phyloP scores from a whole-genome alignment of 2,329 filamentous ascomycete species.

The Tolypocladium ovalisporum region DNA sequence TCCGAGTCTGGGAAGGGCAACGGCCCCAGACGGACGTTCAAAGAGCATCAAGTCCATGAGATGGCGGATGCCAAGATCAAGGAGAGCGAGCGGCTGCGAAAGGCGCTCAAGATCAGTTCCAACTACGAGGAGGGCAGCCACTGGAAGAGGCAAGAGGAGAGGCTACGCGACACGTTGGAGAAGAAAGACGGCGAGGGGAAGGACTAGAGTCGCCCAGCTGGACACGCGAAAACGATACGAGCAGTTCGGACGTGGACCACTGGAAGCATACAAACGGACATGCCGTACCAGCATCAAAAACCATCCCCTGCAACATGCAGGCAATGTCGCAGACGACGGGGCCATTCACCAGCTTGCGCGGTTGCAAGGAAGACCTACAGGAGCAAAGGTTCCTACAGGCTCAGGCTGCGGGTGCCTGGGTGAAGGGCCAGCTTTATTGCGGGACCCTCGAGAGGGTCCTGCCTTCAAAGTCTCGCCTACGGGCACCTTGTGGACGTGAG shows the following conservation, averaged over 20 bases:
- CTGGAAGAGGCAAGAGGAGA: conserved; percentile 75
- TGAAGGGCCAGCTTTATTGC: not conserved
- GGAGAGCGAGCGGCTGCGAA: conserved; percentile 81
- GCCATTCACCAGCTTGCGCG: not conserved
- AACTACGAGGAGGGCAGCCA: conserved; percentile 80
- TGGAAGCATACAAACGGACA: not conserved
- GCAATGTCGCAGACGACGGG: not conserved
- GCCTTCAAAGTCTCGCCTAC: not conserved
- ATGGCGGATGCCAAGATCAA: conserved; percentile 91
- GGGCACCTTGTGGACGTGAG: not conserved
- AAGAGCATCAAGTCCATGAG: conserved; percentile 92
- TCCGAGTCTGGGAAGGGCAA: conserved; percentile 21
- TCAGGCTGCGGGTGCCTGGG: not conserved
- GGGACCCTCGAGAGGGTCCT: not conserved
- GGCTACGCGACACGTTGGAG: conserved; percentile 34
- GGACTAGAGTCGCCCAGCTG: conserved; percentile 2
- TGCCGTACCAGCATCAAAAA: not conserved
- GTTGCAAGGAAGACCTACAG: not conserved
- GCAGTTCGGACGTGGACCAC: not conserved
- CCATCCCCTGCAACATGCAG: not conserved
- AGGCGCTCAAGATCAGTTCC: conserved; percentile 75
- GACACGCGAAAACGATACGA: not conserved
- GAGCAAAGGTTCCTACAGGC: not conserved
- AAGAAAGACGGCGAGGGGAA: conserved; percentile 19
- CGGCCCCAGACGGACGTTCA: conserved; percentile 48